Evolutionary conservation across 2,329 filamentous ascomycete species (phyloP).

Genomic region (Alternaria sp.): DNA sequence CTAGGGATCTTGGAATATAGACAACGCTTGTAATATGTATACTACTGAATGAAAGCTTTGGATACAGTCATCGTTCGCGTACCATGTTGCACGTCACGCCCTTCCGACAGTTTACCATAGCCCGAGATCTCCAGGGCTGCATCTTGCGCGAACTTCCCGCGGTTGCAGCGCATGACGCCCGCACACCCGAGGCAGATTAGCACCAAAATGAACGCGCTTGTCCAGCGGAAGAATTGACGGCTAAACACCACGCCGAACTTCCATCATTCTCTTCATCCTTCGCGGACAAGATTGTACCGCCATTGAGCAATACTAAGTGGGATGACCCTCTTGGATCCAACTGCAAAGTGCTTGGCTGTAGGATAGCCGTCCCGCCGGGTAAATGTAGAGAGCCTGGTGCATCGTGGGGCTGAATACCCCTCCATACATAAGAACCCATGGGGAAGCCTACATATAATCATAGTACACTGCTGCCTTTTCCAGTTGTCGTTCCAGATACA

Average conservation of each 20-base stretch:
- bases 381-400: constrained; percentile 35
- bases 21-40: neutral
- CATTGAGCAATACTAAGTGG: constrained; percentile 23
- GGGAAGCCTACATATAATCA: constrained; percentile 24
- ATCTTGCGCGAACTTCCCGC: constrained; percentile 7
- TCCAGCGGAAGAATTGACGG: constrained; percentile 46
- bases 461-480: constrained; percentile 5
- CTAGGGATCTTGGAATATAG: neutral
- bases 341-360: constrained; percentile 27
- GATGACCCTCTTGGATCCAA: constrained; percentile 28
- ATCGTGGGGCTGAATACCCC: constrained; percentile 38
- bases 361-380: constrained; percentile 46
- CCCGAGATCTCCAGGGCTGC: neutral
- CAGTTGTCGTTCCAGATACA: constrained; percentile 2
- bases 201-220: constrained; percentile 15
- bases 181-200: constrained; percentile 31
- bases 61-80: neutral
- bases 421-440: constrained; percentile 36
- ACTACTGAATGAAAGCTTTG: neutral
- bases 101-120: neutral
- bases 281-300: constrained; percentile 26
- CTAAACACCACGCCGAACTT: constrained; percentile 36
- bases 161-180: constrained; percentile 24
- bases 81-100: neutral
- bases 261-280: constrained; percentile 21